These are phyloP conservation scores for Oryza nivara DNA, from an alignment of 176 grass and related monocot genomes.

Conservation along the genomic window DNA sequence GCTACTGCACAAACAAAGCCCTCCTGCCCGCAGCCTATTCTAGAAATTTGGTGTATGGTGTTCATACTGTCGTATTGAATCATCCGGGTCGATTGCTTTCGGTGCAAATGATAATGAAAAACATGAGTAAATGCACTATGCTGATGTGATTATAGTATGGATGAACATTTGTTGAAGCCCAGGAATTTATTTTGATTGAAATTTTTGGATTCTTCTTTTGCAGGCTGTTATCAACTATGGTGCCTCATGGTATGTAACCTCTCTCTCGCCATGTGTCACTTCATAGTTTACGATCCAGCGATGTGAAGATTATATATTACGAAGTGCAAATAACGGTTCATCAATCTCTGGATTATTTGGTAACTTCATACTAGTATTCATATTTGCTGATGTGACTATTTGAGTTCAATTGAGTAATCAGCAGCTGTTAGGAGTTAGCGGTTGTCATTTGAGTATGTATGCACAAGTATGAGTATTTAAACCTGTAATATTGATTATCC, in stretches of 20 bases:
- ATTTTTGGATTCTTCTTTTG: slow-evolving; percentile 41
- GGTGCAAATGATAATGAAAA: background rate
- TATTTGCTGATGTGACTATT: background rate
- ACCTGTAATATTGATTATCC: background rate
- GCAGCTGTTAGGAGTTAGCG: background rate
- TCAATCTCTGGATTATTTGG: background rate
- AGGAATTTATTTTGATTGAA: slow-evolving; percentile 27
- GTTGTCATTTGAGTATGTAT: background rate
- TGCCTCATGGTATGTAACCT: slow-evolving; percentile 73
- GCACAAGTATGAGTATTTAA: background rate
- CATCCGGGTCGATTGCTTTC: too few species aligned
- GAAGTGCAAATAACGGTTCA: background rate
- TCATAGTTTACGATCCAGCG: background rate
- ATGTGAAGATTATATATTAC: background rate
- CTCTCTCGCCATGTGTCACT: slow-evolving; percentile 8
- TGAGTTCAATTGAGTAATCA: background rate
- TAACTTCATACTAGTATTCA: background rate
- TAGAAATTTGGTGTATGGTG: too few species aligned
- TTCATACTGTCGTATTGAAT: too few species aligned
- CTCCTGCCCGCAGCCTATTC: too few species aligned
- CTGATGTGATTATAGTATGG: background rate
- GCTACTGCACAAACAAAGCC: too few species aligned
- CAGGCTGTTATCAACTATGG: slow-evolving; percentile 82
- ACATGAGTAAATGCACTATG: background rate
- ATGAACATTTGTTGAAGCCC: background rate